Evolutionary conservation across 306 rosid genomes (phyloP).

Genomic region (Astragalus glycyphyllos): DNA sequence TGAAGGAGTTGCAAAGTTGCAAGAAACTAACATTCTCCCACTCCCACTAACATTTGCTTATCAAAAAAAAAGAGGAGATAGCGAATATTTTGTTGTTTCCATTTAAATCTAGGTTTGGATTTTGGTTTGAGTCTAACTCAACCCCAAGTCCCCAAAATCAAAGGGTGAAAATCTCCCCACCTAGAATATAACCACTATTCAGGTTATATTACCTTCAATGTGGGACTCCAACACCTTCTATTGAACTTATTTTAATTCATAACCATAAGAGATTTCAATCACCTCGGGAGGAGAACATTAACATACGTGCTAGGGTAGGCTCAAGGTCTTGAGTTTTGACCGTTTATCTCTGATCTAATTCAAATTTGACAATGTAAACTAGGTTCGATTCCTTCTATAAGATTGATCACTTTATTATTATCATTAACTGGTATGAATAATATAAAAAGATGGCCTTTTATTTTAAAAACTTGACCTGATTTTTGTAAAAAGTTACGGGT

Average conservation of each 20-base stretch:
- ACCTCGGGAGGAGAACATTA: neutral
- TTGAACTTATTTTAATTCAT: slow-evolving; percentile 5
- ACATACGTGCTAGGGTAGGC: slow-evolving; percentile 9
- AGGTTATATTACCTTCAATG: no score
- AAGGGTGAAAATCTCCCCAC: no score
- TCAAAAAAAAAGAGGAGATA: no score
- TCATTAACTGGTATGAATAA: slow-evolving; percentile 9
- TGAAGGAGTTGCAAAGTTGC: no score
- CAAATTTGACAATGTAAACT: slow-evolving; percentile 28
- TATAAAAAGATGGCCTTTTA: neutral
- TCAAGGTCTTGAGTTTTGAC: slow-evolving; percentile 18
- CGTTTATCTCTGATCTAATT: slow-evolving; percentile 12
- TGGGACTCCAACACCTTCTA: neutral
- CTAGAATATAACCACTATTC: no score
- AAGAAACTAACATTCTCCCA: no score
- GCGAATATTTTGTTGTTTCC: neutral
- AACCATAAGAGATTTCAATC: slow-evolving; percentile 4
- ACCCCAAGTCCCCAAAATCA: no score
- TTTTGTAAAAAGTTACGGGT: no score
- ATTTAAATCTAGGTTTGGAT: neutral
- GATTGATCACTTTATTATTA: slow-evolving; percentile 20
- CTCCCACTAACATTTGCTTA: no score
- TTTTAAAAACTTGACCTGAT: neutral
- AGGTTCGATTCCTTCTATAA: slow-evolving; percentile 5
- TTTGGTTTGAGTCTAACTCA: no score